Base-by-base conservation (phyloP, 2,329 filamentous ascomycete genomes). In the Gnomoniopsis smithogilvyi region DNA sequence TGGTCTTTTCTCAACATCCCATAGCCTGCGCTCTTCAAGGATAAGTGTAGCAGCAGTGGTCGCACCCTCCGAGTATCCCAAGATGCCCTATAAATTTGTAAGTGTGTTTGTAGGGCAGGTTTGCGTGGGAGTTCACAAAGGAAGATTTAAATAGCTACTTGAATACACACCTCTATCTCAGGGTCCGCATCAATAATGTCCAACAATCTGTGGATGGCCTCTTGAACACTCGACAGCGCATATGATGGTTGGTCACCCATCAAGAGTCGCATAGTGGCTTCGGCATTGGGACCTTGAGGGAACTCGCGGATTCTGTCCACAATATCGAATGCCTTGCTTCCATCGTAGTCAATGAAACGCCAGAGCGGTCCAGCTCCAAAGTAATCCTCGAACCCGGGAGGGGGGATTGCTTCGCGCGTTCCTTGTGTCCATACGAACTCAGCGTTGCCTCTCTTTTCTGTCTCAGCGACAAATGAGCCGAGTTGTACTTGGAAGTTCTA, bases 261-360 rank as follows among this genome's bases (percentile, higher is more conserved):
- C 36, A 85, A 70, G 65, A 78, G 74, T 11, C 82, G 74, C 74
- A 85, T 81, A 0, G 81, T 82, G 57, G 84, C 81, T 63, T 86
- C 82, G 0, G 82, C 73, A 0, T 76, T 60, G 30, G 38, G 14
- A 48, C 60, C 58, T 52, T 51, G 73, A 0, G 81, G 80, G 47
- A 84, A 82, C 53, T 84, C 79, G 26, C 81, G 77, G 62, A 86
- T 80, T 51, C 78, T 78, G 34, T 77, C 72, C 49, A 83, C 65
- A 2, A 83, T 73, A 61, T 80, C 76, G 50, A 58, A 54, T 12
- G 56, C 46, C n/a, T 58, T 52, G 33, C 49, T 56, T 41, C 56
- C 60, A 54, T 62, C 62, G 14, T 57, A 61, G 24, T 65, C 56
- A 11, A 66, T 62, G 45, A 64, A 65, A 1, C 64, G 50, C 54